Percentiles rank a stretch among this genome's conserved stretches.
phyloP scores from a whole-genome alignment of 257 asterid species.

The Solanum etuberosum region DNA sequence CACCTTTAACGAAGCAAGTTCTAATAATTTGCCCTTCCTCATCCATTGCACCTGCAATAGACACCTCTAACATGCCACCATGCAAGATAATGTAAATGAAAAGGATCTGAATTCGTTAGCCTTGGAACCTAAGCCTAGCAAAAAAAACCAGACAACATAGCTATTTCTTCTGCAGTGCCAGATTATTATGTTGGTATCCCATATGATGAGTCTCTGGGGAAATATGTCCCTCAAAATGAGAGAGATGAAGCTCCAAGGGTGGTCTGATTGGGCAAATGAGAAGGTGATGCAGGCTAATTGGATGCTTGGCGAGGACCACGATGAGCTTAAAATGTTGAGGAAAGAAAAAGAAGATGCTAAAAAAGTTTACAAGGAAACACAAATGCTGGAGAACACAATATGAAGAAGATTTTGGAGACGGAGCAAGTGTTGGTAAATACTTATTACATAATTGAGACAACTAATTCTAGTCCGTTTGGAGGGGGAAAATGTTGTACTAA shows the following conservation, averaged over 20 bases:
- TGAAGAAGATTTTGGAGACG: conserved; percentile 51
- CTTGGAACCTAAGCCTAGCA: conserved; percentile 5
- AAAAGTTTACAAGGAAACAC: conserved; percentile 41
- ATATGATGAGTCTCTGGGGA: conserved; percentile 37
- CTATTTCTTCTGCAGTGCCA: conserved; percentile 12
- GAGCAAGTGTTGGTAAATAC: conserved; percentile 43
- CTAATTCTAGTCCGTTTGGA: conserved; percentile 30
- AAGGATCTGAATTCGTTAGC: conserved; percentile 10
- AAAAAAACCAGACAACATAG: conserved; percentile 5
- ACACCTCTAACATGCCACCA: neutral
- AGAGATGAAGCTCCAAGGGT: conserved; percentile 39
- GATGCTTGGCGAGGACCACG: conserved; percentile 44
- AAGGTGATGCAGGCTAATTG: conserved; percentile 64
- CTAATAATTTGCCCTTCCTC: conserved; percentile 1
- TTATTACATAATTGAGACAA: conserved; percentile 28
- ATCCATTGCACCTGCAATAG: conserved; percentile 4
- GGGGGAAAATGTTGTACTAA: conserved; percentile 28
- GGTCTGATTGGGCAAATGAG: conserved; percentile 63
- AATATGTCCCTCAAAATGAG: conserved; percentile 35
- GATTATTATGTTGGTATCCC: conserved; percentile 38
- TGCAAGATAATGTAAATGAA: conserved; percentile 16
- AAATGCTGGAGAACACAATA: conserved; percentile 40
- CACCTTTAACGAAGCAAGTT: conserved; percentile 12
- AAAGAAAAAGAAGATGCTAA: conserved; percentile 58
- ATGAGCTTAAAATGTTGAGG: conserved; percentile 57